These are phyloP conservation scores for Hibiscus tridactylites DNA, from an alignment of 345 rosid genomes.

Conservation along the genomic window DNA sequence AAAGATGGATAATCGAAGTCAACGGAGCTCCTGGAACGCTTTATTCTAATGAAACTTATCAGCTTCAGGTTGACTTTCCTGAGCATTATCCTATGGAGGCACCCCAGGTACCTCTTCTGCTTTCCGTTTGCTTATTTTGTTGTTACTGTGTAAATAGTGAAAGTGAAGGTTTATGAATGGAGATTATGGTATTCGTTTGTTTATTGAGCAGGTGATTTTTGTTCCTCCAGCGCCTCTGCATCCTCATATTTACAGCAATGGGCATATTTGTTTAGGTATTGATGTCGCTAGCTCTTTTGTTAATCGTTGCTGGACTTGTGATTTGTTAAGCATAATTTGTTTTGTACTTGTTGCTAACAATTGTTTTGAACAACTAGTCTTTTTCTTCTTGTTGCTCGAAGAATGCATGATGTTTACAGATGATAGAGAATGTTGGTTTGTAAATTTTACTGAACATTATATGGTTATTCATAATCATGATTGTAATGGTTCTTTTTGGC, in stretches of 20 bases:
- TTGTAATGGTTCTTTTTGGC: background rate
- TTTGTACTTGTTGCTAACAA: background rate
- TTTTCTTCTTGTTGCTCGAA: background rate
- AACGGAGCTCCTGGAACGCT: slow-evolving; percentile 72
- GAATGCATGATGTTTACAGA: background rate
- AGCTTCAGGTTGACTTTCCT: slow-evolving; percentile 77
- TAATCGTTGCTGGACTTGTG: background rate
- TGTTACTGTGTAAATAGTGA: background rate
- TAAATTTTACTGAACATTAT: background rate
- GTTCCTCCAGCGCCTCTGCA: slow-evolving; percentile 60
- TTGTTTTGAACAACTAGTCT: background rate
- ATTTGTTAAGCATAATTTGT: background rate
- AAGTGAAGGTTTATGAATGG: background rate
- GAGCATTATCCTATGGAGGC: slow-evolving; percentile 82
- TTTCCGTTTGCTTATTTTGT: background rate
- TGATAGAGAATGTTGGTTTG: background rate
- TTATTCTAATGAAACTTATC: slow-evolving; percentile 57
- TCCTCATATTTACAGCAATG: slow-evolving; percentile 81
- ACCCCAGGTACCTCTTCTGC: slow-evolving; percentile 41
- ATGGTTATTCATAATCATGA: background rate
- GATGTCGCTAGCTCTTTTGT: background rate
- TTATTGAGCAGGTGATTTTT: slow-evolving; percentile 47
- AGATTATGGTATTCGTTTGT: slow-evolving; percentile 5
- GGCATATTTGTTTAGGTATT: slow-evolving; percentile 66
- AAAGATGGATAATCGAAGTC: slow-evolving; percentile 67